A percentile compares a stretch with the other conserved stretches of the same genome.
Evolutionary conservation across 768 basidiomycete genomes (phyloP).

Genomic region (Pleurotus pulmonarius): DNA sequence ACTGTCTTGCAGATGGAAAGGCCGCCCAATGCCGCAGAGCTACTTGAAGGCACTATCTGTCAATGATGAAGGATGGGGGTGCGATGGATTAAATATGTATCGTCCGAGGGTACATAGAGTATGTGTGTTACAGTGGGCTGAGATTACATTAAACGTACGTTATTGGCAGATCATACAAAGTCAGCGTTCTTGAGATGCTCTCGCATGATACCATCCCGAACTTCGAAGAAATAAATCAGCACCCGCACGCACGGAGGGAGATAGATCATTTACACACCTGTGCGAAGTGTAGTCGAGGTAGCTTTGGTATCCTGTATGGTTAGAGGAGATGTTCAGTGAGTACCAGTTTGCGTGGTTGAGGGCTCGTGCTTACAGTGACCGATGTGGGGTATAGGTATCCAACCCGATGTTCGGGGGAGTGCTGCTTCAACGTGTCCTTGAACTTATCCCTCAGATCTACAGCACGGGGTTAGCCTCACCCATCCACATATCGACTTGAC

Average conservation of each 20-base stretch:
- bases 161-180: conserved; percentile 25
- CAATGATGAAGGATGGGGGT: too few relatives aligned
- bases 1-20: too few relatives aligned
- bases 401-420: conserved; percentile 44
- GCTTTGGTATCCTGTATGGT: conserved; percentile 47
- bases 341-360: not conserved
- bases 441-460: conserved; percentile 43
- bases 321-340: too few relatives aligned
- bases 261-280: conserved; percentile 32
- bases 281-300: conserved; percentile 47
- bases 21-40: too few relatives aligned
- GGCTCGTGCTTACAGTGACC: conserved; percentile 43
- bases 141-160: too few relatives aligned
- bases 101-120: not conserved
- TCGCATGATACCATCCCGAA: conserved; percentile 52
- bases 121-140: not conserved
- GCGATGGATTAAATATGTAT: too few relatives aligned
- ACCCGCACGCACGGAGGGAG: not conserved
- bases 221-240: conserved; percentile 19
- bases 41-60: too few relatives aligned
- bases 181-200: conserved; percentile 47
- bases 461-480: conserved; percentile 8
- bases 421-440: conserved; percentile 46
- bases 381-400: conserved; percentile 61
- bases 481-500: not conserved